Evolutionary conservation across 2,329 filamentous ascomycete species (phyloP), one percentile per base, ranked within the genome.

Genomic region (Bipolaris victoriae): DNA sequence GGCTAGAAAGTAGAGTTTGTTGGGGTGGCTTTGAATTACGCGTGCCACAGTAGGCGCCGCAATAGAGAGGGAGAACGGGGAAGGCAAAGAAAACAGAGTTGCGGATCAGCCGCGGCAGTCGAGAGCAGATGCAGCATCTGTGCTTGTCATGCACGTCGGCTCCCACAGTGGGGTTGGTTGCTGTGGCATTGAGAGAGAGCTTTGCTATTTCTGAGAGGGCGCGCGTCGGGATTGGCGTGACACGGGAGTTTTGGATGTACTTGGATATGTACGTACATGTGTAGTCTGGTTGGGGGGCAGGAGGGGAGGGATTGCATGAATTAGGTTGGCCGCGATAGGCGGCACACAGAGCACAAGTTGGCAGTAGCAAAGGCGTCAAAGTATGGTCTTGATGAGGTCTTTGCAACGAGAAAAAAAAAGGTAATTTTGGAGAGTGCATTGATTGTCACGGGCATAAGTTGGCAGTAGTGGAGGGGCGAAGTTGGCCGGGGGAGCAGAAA

Each of bases 291-390:
- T 29, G 7, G 26, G 26, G 26, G 26, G 26, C 16, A 16, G 16
- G 16, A 16, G 26, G 26, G 24, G 7, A 26, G 24, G 7, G 9
- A 29, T 29, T 29, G 26, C 26, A 29, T 29, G 26, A 9, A 10
- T 65, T 64, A 56, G 26, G 56, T 55, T 62, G 53, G 39, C 52
- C 56, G 55, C 57, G 56, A 49, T 61, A 62, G 56, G 43, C 45
- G 70, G 72, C 64, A 63, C 65, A 71, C 69, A 24, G 58, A 57
- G 56, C 63, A 64, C 68, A 69, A 66, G 65, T 63, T 64, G 48
- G 36, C 52, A 52, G 7, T 49, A 45, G 57, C 52, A 29, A 59
- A 11, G 47, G 39, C 29, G 26, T 37, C 29, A 33, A 31, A 43
- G 37, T 18, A 20, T 26, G 26, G 18, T 37, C 22, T 48, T 45